Base-by-base conservation (phyloP, 1,284 basidiomycete genomes). In the Pulveroboletus sp. region DNA sequence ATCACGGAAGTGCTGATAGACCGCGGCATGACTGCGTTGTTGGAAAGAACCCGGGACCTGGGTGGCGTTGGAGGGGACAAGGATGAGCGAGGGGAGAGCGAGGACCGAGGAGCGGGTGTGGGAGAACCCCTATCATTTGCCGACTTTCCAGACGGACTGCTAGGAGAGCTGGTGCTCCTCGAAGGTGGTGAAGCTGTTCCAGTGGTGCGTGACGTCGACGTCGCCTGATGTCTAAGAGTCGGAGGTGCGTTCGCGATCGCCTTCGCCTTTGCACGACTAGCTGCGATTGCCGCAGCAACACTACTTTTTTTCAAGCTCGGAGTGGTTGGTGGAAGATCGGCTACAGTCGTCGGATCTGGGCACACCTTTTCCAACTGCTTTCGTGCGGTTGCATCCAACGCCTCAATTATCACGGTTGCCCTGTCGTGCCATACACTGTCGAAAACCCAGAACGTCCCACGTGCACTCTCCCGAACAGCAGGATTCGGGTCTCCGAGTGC, bases 301-400 rank as follows among this genome's bases (percentile, higher is more conserved):
- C 88, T 91, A 51, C 81, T 83, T 73, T 91, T 92, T 76, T 91
- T 92, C 24, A 74, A 65, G 45, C 81, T 81, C 14, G 85, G 81
- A 15, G 83, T 81, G 4, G 78, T 74, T 11, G 76, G 69, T 15
- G 76, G 67, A 40, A 82, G 60, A 43, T 64, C 71, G 4, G 72
- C 70, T 5, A 80, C 68, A 10, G 69, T 70, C 28, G 77, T 74
- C 9, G 83, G 80, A 63, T 83, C 77, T 0, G 92, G 90, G 65
- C 90, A 89, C 1, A 79, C 85, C 72, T 90, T 95, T 68, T 96
- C 93, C 22, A 99, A 75, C 71, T 94, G 90, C 75, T 93, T 97
- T 62, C 84, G 81, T 4, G 86, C 87, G 2, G 76, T 73, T 1
- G 79, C 63, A 67, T 98, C 96, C 53, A 98, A 76, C 3, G 78